These are phyloP conservation scores for Phycomyces nitens DNA, from an alignment of 192 early-diverging fungal species.

Conservation along the genomic window DNA sequence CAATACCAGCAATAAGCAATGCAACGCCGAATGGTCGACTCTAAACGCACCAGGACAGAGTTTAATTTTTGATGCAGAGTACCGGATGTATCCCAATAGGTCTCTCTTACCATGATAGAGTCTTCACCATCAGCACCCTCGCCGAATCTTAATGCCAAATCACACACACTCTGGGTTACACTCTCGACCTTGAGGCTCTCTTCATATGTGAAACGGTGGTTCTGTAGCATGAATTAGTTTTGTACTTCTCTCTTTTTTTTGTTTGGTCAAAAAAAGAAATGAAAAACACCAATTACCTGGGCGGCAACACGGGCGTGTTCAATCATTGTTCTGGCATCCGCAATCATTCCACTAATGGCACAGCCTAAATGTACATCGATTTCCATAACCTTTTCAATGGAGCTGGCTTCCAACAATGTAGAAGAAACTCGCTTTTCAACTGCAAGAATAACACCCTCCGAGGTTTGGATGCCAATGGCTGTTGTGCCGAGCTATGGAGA, in stretches of 20 bases:
- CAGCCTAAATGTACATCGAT: constrained; percentile 94
- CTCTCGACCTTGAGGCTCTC: constrained; percentile 94
- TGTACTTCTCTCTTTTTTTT: neutral
- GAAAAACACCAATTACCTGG: constrained; percentile 57
- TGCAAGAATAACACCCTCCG: constrained; percentile 87
- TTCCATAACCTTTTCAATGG: constrained; percentile 98
- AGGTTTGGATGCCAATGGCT: constrained; percentile 96
- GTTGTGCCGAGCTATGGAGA: constrained; percentile 83
- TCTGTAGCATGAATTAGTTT: constrained; percentile 41
- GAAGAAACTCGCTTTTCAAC: constrained; percentile 98
- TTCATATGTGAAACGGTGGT: constrained; percentile 93
- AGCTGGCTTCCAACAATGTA: constrained; percentile 84
- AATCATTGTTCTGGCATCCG: constrained; percentile 97
- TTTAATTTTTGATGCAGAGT: too few relatives aligned
- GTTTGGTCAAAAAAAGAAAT: neutral
- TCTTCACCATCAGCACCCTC: constrained; percentile 96
- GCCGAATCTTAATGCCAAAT: constrained; percentile 94
- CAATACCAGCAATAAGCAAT: constrained; percentile 92
- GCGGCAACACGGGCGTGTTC: constrained; percentile 96
- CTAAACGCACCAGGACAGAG: constrained; percentile 36
- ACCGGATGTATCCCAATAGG: too few relatives aligned
- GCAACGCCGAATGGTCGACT: constrained; percentile 99
- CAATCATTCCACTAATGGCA: constrained; percentile 95
- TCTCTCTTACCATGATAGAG: constrained; percentile 92
- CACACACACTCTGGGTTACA: constrained; percentile 97